Evolutionary conservation across 495 filamentous ascomycete species (phyloP).

Genomic region (Penicillium daleae): DNA sequence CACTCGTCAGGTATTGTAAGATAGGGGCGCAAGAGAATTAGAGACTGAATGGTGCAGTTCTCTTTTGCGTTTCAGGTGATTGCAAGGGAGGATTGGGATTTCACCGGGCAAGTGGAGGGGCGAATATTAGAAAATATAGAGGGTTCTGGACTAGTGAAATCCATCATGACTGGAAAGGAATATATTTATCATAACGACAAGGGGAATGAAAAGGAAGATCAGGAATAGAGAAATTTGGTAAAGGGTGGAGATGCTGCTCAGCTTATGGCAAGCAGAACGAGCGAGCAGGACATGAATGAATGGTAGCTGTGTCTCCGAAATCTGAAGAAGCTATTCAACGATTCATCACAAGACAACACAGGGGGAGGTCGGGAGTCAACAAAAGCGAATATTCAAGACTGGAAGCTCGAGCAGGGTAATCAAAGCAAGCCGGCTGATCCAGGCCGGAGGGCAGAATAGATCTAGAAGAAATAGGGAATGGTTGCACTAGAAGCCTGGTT

Average conservation of each 20-base stretch:
- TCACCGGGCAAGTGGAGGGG: conserved; percentile 3
- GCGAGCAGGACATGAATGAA: conserved; percentile 5
- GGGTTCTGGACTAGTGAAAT: conserved; percentile 20
- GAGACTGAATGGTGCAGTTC: conserved; percentile 14
- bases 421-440: conserved; percentile 3
- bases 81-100: conserved; percentile 5
- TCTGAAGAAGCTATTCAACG: neutral
- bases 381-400: neutral
- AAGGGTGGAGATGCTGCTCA: neutral
- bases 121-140: conserved; percentile 27
- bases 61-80: conserved; percentile 12
- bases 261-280: neutral
- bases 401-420: neutral
- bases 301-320: conserved; percentile 1
- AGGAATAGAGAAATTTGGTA: neutral
- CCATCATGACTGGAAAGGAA: conserved; percentile 24
- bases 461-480: conserved; percentile 53
- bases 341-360: conserved; percentile 14
- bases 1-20: conserved; percentile 1
- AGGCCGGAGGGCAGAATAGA: neutral
- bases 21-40: conserved; percentile 14
- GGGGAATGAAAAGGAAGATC: conserved; percentile 22
- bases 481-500: conserved; percentile 40
- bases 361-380: neutral
- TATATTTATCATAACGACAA: conserved; percentile 40